A percentile compares a stretch with the other conserved stretches of the same genome.
phyloP scores from a whole-genome alignment of 1,139 yeast species.

The Geotrichum macrosporum region DNA sequence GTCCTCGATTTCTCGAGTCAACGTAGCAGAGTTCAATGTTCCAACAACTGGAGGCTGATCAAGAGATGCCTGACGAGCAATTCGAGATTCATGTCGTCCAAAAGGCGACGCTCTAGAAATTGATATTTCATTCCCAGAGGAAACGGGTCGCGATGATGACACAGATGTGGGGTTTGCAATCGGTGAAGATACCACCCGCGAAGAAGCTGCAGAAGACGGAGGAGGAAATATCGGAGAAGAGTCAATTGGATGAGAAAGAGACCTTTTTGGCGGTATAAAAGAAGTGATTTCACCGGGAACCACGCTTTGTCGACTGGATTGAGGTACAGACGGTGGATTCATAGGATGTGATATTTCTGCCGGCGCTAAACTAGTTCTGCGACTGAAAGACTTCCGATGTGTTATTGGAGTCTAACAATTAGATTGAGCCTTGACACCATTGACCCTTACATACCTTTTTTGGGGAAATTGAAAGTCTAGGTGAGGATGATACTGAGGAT shows the following conservation, averaged over 20 bases:
- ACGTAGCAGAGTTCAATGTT: constrained; percentile 12
- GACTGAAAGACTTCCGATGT: constrained; percentile 1
- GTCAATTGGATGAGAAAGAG: not conserved
- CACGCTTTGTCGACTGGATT: not conserved
- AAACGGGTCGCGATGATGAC: not conserved
- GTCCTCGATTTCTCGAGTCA: constrained; percentile 31
- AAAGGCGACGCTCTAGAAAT: constrained; percentile 11
- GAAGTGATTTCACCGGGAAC: constrained; percentile 4
- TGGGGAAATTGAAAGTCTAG: constrained; percentile 6
- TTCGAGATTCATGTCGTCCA: constrained; percentile 17
- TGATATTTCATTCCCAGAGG: constrained; percentile 11
- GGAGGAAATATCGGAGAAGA: not conserved
- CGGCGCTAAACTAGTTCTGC: constrained; percentile 2
- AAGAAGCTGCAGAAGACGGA: not conserved
- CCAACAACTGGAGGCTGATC: constrained; percentile 2
- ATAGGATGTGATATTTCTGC: constrained; percentile 1
- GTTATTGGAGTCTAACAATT: constrained; percentile 1
- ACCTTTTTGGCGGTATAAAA: not conserved
- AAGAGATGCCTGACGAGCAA: constrained; percentile 16
- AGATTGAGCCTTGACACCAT: not conserved
- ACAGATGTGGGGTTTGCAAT: too few species aligned
- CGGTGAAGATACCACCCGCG: too few species aligned
- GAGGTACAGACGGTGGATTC: constrained; percentile 3
- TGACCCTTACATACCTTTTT: not conserved
- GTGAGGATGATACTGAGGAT: not conserved